Conservation (phyloP, 768 basidiomycete species). For the Naematelia aurantialba region DNA sequence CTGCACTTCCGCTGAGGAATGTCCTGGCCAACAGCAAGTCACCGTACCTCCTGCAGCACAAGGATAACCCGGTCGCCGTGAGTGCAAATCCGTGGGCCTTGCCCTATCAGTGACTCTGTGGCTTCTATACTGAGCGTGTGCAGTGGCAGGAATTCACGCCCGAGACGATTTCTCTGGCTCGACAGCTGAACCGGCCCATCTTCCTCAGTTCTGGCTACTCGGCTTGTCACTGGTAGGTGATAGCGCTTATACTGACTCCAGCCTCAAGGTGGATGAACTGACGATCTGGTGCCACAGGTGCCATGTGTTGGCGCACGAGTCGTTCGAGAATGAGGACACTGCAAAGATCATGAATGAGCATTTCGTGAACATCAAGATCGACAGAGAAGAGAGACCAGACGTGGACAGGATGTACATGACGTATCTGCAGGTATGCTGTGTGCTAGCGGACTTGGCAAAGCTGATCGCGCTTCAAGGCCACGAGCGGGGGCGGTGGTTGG, state of each 20-base stretch:
- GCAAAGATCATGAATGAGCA: conserved; percentile 53
- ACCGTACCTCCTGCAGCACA: conserved; percentile 43
- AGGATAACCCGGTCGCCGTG: conserved; percentile 42
- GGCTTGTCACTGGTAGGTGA: conserved; percentile 52
- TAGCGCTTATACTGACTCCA: not conserved
- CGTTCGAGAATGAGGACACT: conserved; percentile 51
- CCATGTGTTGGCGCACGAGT: conserved; percentile 48
- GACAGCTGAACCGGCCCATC: conserved; percentile 42
- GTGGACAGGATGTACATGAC: conserved; percentile 56
- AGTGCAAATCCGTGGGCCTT: too few relatives aligned
- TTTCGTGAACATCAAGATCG: conserved; percentile 53
- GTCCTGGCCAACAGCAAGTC: conserved; percentile 36
- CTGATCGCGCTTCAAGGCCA: conserved; percentile 25
- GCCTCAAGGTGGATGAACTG: not conserved
- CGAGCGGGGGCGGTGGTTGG: conserved; percentile 45
- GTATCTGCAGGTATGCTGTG: conserved; percentile 47
- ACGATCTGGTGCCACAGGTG: conserved; percentile 8
- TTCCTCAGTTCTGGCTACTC: conserved; percentile 55
- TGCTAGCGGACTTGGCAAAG: not conserved
- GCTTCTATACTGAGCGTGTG: conserved; percentile 1
- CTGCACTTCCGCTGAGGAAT: conserved; percentile 23
- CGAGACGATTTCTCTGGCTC: conserved; percentile 30
- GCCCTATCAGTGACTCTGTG: too few relatives aligned
- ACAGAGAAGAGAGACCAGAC: conserved; percentile 54
- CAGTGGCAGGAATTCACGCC: conserved; percentile 47